Evolutionary conservation across 2,329 filamentous ascomycete species (phyloP).

Genomic region (Verticillium dahliae): DNA sequence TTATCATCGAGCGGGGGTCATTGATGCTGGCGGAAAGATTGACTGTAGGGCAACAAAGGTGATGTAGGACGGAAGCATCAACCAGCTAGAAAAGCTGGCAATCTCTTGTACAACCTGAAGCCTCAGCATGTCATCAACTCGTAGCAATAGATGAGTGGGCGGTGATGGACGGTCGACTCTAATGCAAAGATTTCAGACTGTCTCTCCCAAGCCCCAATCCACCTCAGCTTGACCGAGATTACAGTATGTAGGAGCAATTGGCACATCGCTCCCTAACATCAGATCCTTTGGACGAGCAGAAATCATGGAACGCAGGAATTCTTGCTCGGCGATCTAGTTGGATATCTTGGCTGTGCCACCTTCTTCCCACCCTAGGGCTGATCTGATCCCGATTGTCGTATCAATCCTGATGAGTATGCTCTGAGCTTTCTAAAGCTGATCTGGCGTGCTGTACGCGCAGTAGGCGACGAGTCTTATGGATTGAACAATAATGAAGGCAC

Average conservation of each 20-base stretch:
- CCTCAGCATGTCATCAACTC: too few species aligned
- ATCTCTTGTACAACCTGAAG: too few species aligned
- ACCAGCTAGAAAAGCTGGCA: too few species aligned
- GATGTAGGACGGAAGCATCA: not conserved
- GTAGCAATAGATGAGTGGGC: too few species aligned
- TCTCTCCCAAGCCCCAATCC: not conserved
- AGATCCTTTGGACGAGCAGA: not conserved
- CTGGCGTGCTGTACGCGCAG: conserved; percentile 18
- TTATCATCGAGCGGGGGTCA: not conserved
- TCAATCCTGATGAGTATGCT: conserved; percentile 19
- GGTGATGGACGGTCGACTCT: too few species aligned
- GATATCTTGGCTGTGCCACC: conserved; percentile 1
- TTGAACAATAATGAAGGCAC: conserved; percentile 21
- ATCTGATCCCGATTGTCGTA: conserved; percentile 20
- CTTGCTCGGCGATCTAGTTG: conserved; percentile 8
- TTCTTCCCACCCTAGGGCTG: conserved; percentile 13
- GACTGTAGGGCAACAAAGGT: not conserved
- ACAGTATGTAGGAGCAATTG: not conserved
- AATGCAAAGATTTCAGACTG: too few species aligned
- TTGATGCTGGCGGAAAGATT: not conserved
- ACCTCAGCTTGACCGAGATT: not conserved
- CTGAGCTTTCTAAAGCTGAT: conserved; percentile 14
- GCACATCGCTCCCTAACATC: not conserved
- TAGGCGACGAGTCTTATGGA: conserved; percentile 22
- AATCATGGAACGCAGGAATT: conserved; percentile 1